Conservation (phyloP, 331 rosid species). For the Phaseolus coccineus region DNA sequence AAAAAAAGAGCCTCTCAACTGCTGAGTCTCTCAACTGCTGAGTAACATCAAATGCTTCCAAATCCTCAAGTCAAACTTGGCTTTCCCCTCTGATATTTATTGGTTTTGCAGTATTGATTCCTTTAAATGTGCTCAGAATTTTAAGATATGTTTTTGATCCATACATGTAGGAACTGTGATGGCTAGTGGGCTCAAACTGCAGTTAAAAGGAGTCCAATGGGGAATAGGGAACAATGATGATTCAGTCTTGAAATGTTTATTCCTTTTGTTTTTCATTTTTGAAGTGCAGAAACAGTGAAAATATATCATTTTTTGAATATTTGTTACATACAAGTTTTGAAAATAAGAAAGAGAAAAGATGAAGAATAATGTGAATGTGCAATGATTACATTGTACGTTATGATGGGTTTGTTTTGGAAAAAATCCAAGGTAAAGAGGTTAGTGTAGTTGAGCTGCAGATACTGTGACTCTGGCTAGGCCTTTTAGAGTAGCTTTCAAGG, state of each 20-base stretch:
- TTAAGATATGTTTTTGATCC: background rate
- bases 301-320: background rate
- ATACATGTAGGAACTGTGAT: background rate
- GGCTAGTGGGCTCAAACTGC: background rate
- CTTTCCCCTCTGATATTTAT: background rate
- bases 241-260: background rate
- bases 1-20: background rate
- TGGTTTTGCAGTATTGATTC: background rate
- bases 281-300: no score
- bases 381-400: constrained; percentile 8
- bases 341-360: background rate
- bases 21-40: background rate
- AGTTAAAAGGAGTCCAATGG: background rate
- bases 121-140: no score
- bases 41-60: background rate
- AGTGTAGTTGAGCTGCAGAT: background rate
- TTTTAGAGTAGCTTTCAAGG: constrained; percentile 33
- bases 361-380: background rate
- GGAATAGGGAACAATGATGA: background rate
- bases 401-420: constrained; percentile 20
- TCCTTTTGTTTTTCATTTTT: background rate
- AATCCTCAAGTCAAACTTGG: background rate
- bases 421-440: background rate
- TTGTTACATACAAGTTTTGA: background rate
- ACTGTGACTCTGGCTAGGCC: background rate